Conservation (phyloP, 495 filamentous ascomycete genomes). For the Glarea lozoyensis region DNA sequence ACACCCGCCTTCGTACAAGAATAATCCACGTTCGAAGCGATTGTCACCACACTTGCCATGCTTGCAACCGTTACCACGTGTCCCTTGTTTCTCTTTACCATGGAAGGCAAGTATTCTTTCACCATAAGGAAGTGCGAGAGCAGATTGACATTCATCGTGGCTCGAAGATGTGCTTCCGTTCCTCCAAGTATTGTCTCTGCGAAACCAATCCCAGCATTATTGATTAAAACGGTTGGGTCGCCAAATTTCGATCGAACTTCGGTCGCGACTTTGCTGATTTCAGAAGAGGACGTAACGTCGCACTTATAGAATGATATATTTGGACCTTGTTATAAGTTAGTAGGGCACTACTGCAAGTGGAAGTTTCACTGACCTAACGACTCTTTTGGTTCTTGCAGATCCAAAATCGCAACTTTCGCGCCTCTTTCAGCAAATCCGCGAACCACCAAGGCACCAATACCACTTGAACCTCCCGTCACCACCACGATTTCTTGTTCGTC, state of each 20-base stretch:
- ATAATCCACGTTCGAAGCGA: slow-evolving; percentile 59
- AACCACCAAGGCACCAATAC: slow-evolving; percentile 42
- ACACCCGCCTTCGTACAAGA: background rate
- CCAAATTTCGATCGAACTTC: slow-evolving; percentile 49
- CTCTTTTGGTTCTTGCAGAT: slow-evolving; percentile 40
- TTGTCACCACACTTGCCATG: slow-evolving; percentile 41
- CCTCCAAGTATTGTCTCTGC: slow-evolving; percentile 48
- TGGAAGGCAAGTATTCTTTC: slow-evolving; percentile 56
- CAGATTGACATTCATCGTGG: slow-evolving; percentile 62
- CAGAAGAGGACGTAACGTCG: slow-evolving; percentile 47
- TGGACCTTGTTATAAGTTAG: slow-evolving; percentile 23
- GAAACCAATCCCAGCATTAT: slow-evolving; percentile 59
- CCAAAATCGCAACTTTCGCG: slow-evolving; percentile 56
- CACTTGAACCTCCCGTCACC: slow-evolving; percentile 21
- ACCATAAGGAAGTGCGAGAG: slow-evolving; percentile 55
- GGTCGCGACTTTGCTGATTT: slow-evolving; percentile 35
- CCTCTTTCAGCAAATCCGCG: slow-evolving; percentile 45
- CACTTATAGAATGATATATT: slow-evolving; percentile 50
- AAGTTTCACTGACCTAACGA: slow-evolving; percentile 32
- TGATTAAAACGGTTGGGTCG: slow-evolving; percentile 59
- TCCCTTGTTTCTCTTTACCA: slow-evolving; percentile 56
- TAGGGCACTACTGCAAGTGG: slow-evolving; percentile 33
- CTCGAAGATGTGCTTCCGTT: slow-evolving; percentile 41
- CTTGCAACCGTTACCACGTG: slow-evolving; percentile 64
- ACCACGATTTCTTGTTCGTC: slow-evolving; percentile 46